phyloP scores from a whole-genome alignment of 78 protist genomes.

The Chrysochromulina tobinii region DNA sequence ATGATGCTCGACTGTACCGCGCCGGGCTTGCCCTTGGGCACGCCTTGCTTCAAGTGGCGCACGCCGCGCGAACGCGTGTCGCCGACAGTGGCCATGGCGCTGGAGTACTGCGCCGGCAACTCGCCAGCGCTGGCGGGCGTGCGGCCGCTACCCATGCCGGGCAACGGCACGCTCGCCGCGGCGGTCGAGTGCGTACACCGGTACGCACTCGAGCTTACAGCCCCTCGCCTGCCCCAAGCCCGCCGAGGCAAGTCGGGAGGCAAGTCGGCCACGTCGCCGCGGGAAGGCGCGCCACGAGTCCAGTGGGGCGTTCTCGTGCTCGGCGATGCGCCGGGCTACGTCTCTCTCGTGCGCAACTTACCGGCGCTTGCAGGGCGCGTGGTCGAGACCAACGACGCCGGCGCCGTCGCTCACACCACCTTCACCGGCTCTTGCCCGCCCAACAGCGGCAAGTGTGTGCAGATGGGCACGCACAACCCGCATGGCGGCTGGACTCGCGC shows the following conservation, averaged over 20 bases:
- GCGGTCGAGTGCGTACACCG: background rate
- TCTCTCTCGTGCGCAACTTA: background rate
- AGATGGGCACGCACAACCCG: background rate
- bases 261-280: too few species aligned
- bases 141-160: background rate
- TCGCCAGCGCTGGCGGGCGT: too few species aligned
- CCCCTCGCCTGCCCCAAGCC: too few species aligned
- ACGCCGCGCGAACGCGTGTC: too few species aligned
- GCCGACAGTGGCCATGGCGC: too few species aligned
- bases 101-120: too few species aligned
- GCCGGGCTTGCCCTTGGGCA: background rate
- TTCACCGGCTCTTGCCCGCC: background rate
- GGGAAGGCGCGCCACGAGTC: background rate
- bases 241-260: too few species aligned
- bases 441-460: background rate
- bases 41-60: too few species aligned
- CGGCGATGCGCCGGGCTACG: background rate
- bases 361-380: background rate
- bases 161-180: constrained; percentile 14
- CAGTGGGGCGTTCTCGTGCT: constrained; percentile 6
- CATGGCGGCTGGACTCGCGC: background rate
- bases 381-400: background rate
- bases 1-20: background rate
- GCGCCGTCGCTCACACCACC: background rate
- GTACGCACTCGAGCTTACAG: background rate